These are phyloP conservation scores for Agrocybe praecox DNA, from an alignment of 768 basidiomycete genomes.

Conservation along the genomic window DNA sequence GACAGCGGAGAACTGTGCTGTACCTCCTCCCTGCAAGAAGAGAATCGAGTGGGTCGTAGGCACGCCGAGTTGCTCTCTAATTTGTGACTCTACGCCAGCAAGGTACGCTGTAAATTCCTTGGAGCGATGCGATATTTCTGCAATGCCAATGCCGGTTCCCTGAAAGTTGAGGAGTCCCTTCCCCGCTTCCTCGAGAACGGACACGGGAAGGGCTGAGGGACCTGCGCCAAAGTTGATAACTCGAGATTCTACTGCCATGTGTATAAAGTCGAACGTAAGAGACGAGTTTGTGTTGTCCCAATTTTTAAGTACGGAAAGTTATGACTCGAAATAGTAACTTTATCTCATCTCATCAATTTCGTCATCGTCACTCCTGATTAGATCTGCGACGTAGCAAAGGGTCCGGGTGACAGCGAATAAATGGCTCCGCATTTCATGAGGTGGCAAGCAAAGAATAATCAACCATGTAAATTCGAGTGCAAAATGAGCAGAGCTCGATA, in stretches of 20 bases:
- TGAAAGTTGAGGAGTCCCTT: conserved; percentile 89
- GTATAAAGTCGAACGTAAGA: neutral
- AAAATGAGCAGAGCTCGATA: too few relatives aligned
- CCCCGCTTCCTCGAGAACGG: conserved; percentile 82
- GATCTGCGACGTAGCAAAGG: conserved; percentile 1
- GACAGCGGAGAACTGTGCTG: conserved; percentile 88
- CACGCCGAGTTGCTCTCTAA: conserved; percentile 78
- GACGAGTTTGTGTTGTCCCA: neutral
- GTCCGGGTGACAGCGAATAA: neutral
- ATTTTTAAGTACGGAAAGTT: neutral
- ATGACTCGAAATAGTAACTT: conserved; percentile 11
- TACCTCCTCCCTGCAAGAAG: conserved; percentile 94
- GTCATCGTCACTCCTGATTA: neutral
- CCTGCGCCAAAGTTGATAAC: conserved; percentile 93
- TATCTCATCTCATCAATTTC: conserved; percentile 15
- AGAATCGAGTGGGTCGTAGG: conserved; percentile 85
- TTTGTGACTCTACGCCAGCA: conserved; percentile 58
- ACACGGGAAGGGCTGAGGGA: conserved; percentile 88
- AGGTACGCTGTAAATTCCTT: conserved; percentile 82
- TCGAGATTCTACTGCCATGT: conserved; percentile 33
- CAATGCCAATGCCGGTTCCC: conserved; percentile 91
- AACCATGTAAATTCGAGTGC: neutral
- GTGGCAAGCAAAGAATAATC: neutral
- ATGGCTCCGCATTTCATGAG: neutral
- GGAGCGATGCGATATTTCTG: conserved; percentile 95